Evolutionary conservation across 352 stramenopile species (phyloP).

Genomic region (Pythium aristosporum): DNA sequence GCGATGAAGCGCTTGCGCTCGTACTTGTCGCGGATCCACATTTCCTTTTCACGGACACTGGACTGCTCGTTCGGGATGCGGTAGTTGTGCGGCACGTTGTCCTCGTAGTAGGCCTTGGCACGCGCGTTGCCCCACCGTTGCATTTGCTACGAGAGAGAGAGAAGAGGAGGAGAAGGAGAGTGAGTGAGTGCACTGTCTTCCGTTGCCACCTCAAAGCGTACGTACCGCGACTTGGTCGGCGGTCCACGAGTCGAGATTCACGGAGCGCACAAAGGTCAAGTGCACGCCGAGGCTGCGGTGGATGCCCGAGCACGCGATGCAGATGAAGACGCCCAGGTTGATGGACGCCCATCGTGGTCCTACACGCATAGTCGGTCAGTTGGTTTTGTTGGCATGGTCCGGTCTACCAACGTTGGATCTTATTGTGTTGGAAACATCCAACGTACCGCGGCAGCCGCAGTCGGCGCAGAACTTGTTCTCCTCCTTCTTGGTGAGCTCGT

Average conservation of each 20-base stretch:
- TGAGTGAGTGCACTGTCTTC: no score
- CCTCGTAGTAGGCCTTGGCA: slow-evolving; percentile 91
- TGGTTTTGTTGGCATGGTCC: background rate
- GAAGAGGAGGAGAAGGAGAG: background rate
- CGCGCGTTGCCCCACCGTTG: slow-evolving; percentile 89
- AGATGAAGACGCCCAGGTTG: slow-evolving; percentile 95
- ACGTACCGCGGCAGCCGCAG: slow-evolving; percentile 74
- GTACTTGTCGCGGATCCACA: slow-evolving; percentile 92
- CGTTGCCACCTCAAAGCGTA: background rate
- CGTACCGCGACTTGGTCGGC: slow-evolving; percentile 78
- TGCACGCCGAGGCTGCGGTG: slow-evolving; percentile 93
- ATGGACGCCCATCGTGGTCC: slow-evolving; percentile 92
- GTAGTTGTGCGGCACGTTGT: slow-evolving; percentile 74
- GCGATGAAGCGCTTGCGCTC: slow-evolving; percentile 79
- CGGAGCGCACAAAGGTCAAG: slow-evolving; percentile 91
- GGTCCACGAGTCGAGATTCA: slow-evolving; percentile 94
- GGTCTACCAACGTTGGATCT: background rate
- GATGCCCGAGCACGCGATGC: slow-evolving; percentile 92
- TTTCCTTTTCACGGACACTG: slow-evolving; percentile 84
- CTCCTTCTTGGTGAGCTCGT: slow-evolving; percentile 89
- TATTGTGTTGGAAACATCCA: background rate
- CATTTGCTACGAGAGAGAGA: slow-evolving; percentile 69
- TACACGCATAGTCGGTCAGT: slow-evolving; percentile 26
- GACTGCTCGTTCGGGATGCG: slow-evolving; percentile 78
- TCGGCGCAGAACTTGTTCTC: slow-evolving; percentile 92